Base-by-base conservation (phyloP, 306 rosid genomes). In the Ziziphus jujuba region DNA sequence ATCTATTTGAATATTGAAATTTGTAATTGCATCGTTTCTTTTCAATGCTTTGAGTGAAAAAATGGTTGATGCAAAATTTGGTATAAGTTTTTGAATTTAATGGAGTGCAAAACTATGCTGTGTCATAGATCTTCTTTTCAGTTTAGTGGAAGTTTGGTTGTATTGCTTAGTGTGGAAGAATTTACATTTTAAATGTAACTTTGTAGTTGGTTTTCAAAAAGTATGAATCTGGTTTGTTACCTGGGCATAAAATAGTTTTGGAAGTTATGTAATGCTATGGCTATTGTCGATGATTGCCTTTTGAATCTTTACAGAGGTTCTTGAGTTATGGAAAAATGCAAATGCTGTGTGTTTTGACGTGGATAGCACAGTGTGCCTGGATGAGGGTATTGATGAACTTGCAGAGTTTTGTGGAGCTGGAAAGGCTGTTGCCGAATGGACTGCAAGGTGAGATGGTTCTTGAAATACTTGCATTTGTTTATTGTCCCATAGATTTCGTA, bases 401-500 rank as follows among this genome's bases (percentile, higher is more conserved):
- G 98, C 96, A 2, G 96, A 89, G 33, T 87, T 85, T 61, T 92
- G 98, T 48, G 97, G 98, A 72, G 97, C 98, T 72, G 98, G 98
- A 77, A 84, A 86, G 71, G 91, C 90, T 57, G 98, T 92, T 59
- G 96, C 98, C 16, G 97, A 92, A 71, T 92, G 97, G 96, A 90
- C 98, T 43, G 92, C 98, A 51, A 90, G 88, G 97, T 90, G 64
- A 56, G 56, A 50, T 75, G 21, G 21, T 65, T 54, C 20, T 59
- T 56, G n/a, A 19, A 21, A 51, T 61, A 43, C 35, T 49, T 72
- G 22, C 23, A 28, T 62, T 54, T 68, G 56, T 13, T 53, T 56
- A 19, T 3, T 65, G 5, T 61, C 62, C 17, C 61, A n/a, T 52
- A 54, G 22, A 53, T 70, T 68, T 74, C 34, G 34, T 72, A 16